Conservation (phyloP, 352 stramenopile species). For the Phytophthora lateralis region DNA sequence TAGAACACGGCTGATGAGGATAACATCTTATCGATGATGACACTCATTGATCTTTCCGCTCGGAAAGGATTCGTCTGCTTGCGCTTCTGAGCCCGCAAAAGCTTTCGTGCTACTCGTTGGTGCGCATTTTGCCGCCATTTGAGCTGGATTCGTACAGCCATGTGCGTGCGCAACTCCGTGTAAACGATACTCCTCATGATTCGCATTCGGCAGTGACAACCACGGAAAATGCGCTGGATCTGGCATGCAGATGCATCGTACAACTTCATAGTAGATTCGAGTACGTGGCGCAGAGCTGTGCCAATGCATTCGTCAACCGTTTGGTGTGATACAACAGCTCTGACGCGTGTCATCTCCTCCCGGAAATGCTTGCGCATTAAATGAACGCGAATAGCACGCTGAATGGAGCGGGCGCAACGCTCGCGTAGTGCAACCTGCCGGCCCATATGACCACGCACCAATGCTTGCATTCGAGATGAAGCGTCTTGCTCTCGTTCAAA, state of each 20-base stretch:
- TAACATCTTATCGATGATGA: constrained; percentile 45
- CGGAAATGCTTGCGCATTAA: constrained; percentile 46
- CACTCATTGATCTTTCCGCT: constrained; percentile 21
- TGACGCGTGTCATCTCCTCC: constrained; percentile 43
- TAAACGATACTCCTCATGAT: constrained; percentile 45
- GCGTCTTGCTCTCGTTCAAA: constrained; percentile 39
- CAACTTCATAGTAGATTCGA: constrained; percentile 33
- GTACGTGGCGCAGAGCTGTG: constrained; percentile 27
- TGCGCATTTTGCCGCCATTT: constrained; percentile 67
- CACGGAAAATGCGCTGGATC: constrained; percentile 65
- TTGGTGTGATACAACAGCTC: constrained; percentile 29
- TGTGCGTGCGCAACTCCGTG: constrained; percentile 45
- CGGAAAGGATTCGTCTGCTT: constrained; percentile 62
- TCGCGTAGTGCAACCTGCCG: constrained; percentile 43
- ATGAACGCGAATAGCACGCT: constrained; percentile 44
- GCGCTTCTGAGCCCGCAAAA: constrained; percentile 57
- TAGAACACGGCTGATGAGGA: constrained; percentile 36
- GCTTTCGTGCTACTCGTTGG: constrained; percentile 45
- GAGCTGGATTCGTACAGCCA: constrained; percentile 66
- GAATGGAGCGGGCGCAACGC: constrained; percentile 52
- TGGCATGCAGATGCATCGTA: constrained; percentile 51
- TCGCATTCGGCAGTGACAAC: constrained; percentile 37
- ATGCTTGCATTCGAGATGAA: constrained; percentile 54
- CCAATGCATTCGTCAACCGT: constrained; percentile 31
- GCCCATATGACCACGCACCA: constrained; percentile 53